Conservation (phyloP, 768 basidiomycete genomes). For the Tylopilus balloui region DNA sequence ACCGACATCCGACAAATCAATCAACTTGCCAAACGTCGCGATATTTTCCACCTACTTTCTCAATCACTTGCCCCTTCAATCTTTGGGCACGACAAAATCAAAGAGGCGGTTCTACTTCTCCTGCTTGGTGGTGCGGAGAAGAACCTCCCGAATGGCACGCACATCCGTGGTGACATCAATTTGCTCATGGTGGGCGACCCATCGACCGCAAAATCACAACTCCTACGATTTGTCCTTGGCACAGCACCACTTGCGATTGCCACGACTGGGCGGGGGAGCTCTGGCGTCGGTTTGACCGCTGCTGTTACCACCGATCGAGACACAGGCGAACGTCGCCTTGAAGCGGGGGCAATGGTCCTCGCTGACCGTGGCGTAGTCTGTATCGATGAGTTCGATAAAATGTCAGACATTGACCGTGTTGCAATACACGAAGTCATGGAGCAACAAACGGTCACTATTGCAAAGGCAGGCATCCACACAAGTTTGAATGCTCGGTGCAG, state of each 20-base stretch:
- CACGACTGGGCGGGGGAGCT: constrained; percentile 94
- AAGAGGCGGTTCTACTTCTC: constrained; percentile 86
- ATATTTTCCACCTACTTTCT: constrained; percentile 85
- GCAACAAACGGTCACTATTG: constrained; percentile 98
- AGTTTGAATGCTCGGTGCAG: constrained; percentile 97
- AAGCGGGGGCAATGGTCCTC: constrained; percentile 99
- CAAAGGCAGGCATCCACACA: constrained; percentile 98
- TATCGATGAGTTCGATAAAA: constrained; percentile 99
- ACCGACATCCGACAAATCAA: constrained; percentile 95
- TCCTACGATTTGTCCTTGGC: constrained; percentile 92
- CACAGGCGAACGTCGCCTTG: constrained; percentile 92
- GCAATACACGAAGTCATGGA: constrained; percentile 99
- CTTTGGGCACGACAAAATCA: constrained; percentile 94
- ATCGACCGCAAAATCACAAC: constrained; percentile 95
- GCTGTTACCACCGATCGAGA: constrained; percentile 98
- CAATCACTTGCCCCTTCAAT: constrained; percentile 97
- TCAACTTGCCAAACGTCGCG: constrained; percentile 80
- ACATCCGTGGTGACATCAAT: constrained; percentile 99
- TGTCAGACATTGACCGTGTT: constrained; percentile 98
- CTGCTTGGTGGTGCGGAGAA: constrained; percentile 97
- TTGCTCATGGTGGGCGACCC: constrained; percentile 99
- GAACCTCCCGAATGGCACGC: constrained; percentile 94
- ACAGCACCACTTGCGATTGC: constrained; percentile 97
- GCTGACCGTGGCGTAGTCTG: constrained; percentile 98
- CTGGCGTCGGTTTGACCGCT: constrained; percentile 98